Evolutionary conservation across 2,329 filamentous ascomycete species (phyloP).

Genomic region (Neonectria neomacrospora): DNA sequence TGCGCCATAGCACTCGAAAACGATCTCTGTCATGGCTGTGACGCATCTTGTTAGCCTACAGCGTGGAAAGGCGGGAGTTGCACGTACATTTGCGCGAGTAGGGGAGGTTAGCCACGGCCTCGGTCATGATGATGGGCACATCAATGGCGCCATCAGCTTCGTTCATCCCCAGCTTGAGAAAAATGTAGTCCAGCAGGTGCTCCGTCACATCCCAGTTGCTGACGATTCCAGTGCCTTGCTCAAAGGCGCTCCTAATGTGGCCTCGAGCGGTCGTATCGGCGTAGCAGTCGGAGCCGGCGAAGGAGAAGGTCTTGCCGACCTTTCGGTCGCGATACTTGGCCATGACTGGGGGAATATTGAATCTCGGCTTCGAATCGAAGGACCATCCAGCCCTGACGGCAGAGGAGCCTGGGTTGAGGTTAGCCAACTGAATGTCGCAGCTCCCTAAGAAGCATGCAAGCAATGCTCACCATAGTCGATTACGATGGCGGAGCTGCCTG

Average conservation of each 20-base stretch:
- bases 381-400: constrained; percentile 95
- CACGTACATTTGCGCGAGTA: constrained; percentile 87
- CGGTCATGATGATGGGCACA: constrained; percentile 92
- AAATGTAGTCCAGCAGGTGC: constrained; percentile 91
- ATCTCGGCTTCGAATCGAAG: constrained; percentile 83
- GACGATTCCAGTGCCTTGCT: constrained; percentile 88
- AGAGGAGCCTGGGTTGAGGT: constrained; percentile 75
- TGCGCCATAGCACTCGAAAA: constrained; percentile 95
- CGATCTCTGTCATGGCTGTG: constrained; percentile 92
- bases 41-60: constrained; percentile 34
- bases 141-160: constrained; percentile 79
- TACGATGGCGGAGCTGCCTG: constrained; percentile 80
- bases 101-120: constrained; percentile 88
- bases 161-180: constrained; percentile 92
- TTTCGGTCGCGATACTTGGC: constrained; percentile 96
- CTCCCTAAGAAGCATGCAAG: constrained; percentile 9
- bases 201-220: constrained; percentile 99
- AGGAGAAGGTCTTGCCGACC: constrained; percentile 88
- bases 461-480: constrained; percentile 88
- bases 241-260: constrained; percentile 91
- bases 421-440: constrained; percentile 32
- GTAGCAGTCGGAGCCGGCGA: constrained; percentile 92
- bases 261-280: constrained; percentile 92
- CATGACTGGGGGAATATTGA: constrained; percentile 89
- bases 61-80: background rate